These are phyloP conservation scores for Trichoderma sp. DNA, from an alignment of 2,329 filamentous ascomycete genomes.

Conservation along the genomic window DNA sequence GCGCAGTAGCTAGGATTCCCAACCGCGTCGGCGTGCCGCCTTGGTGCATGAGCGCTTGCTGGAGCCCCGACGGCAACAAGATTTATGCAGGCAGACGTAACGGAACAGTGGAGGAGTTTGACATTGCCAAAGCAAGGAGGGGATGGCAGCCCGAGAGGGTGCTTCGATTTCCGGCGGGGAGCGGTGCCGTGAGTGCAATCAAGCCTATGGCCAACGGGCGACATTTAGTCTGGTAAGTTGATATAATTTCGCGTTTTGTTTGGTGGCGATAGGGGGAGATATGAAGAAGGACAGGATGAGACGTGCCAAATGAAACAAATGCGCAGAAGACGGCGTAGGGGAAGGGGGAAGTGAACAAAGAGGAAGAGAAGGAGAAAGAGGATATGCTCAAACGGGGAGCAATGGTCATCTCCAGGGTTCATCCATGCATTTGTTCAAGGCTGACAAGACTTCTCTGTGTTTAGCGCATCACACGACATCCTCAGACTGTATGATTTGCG, in stretches of 20 bases:
- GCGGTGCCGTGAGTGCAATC: conserved; percentile 85
- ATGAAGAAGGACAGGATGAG: no score
- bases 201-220: conserved; percentile 89
- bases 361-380: not conserved
- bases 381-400: not conserved
- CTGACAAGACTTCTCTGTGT: not conserved
- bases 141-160: conserved; percentile 73
- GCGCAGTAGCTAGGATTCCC: conserved; percentile 76
- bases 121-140: conserved; percentile 70
- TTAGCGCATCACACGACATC: conserved; percentile 87
- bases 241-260: not conserved
- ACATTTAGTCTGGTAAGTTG: conserved; percentile 73
- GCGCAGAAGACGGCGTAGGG: not conserved
- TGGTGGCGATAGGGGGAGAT: not conserved
- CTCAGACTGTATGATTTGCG: conserved; percentile 87
- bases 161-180: conserved; percentile 86
- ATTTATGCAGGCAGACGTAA: conserved; percentile 93
- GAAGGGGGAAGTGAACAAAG: not conserved
- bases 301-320: not conserved
- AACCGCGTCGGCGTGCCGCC: conserved; percentile 77
- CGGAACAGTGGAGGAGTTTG: conserved; percentile 92
- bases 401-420: not conserved
- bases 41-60: conserved; percentile 97
- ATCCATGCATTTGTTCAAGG: not conserved
- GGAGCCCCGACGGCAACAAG: conserved; percentile 92